Percentiles rank a stretch among this genome's conserved stretches.
phyloP scores from a whole-genome alignment of 2,329 filamentous ascomycete genomes.

The Talaromyces sp. region DNA sequence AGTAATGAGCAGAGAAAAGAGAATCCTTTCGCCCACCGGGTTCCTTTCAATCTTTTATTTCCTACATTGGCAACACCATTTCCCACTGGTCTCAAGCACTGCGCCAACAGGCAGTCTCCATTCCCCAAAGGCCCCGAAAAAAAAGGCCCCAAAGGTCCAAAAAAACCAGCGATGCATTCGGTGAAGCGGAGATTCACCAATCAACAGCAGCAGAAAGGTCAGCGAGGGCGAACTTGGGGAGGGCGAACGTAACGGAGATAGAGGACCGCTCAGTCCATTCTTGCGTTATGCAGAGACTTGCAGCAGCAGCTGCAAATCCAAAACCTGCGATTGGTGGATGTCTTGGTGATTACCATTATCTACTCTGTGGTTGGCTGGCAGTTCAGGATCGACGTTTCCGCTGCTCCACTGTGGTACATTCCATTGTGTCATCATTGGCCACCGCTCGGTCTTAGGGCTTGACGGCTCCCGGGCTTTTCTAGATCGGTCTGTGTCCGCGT shows the following conservation, averaged over 20 bases:
- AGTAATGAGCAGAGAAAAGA: neutral
- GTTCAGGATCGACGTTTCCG: neutral
- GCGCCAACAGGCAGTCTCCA: neutral
- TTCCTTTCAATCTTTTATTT: slow-evolving; percentile 3
- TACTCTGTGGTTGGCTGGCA: slow-evolving; percentile 10
- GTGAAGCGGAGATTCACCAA: slow-evolving; percentile 11
- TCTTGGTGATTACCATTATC: slow-evolving; percentile 14
- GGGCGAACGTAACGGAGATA: neutral
- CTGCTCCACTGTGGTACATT: neutral
- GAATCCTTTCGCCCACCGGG: neutral
- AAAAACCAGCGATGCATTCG: slow-evolving; percentile 14
- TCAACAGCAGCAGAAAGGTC: slow-evolving; percentile 15
- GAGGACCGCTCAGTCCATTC: neutral
- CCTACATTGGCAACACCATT: neutral
- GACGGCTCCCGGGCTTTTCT: neutral
- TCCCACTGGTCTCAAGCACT: slow-evolving; percentile 7
- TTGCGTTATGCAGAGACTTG: neutral
- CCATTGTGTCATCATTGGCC: slow-evolving; percentile 5
- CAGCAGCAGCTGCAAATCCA: slow-evolving; percentile 11
- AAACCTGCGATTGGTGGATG: slow-evolving; percentile 10
- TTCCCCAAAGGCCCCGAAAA: neutral
- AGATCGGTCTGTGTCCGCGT: neutral
- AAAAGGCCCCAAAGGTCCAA: neutral
- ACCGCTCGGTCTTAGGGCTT: neutral
- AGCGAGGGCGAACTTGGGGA: slow-evolving; percentile 5